These are phyloP conservation scores for Alopecurus myosuroides DNA, from an alignment of 176 grass and related monocot species.

Conservation along the genomic window DNA sequence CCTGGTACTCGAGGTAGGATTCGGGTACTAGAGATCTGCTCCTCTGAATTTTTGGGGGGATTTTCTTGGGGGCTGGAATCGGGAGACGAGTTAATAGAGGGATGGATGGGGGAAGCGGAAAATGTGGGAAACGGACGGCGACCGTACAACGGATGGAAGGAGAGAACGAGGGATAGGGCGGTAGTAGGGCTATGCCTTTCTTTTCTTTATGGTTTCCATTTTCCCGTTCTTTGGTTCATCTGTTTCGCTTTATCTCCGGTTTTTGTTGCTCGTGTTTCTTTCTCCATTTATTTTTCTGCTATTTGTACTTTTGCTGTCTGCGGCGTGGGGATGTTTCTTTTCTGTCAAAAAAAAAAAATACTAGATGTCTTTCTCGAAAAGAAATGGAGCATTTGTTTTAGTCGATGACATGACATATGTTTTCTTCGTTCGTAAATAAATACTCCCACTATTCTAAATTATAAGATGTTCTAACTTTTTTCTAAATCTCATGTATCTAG, in stretches of 20 bases:
- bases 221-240: not conserved
- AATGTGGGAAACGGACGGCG: constrained; percentile 33
- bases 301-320: not conserved
- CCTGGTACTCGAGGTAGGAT: constrained; percentile 14
- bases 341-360: too few species aligned
- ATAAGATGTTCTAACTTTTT: too few species aligned
- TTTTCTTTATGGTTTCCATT: constrained; percentile 12
- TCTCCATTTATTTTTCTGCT: not conserved
- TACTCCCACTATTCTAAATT: too few species aligned
- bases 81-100: constrained; percentile 16
- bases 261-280: constrained; percentile 6
- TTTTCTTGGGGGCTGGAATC: not conserved
- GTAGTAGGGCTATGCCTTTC: constrained; percentile 18
- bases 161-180: not conserved
- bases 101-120: constrained; percentile 24
- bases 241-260: not conserved
- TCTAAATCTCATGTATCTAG: too few species aligned
- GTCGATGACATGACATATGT: not conserved
- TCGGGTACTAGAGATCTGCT: constrained; percentile 34
- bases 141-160: constrained; percentile 20
- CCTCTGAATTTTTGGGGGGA: not conserved
- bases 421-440: not conserved
- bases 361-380: not conserved
- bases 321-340: too few species aligned
- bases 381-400: not conserved